Evolutionary conservation across 345 rosid genomes (phyloP).

Genomic region (Arabidopsis suecica): DNA sequence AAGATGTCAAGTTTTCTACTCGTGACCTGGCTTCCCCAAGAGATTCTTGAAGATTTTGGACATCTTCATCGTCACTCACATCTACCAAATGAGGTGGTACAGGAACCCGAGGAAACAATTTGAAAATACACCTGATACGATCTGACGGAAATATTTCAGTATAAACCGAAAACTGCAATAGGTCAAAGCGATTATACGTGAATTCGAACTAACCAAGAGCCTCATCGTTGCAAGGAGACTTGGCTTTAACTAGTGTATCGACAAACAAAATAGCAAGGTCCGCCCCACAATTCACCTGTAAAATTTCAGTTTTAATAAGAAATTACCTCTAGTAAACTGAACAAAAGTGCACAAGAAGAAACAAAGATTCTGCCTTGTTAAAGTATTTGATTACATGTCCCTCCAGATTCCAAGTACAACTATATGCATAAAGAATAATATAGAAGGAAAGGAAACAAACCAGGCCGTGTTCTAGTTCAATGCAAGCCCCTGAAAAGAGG

Average conservation of each 20-base stretch:
- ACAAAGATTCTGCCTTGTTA: neutral
- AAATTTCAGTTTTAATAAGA: neutral
- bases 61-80: constrained; percentile 65
- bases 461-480: constrained; percentile 77
- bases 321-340: neutral
- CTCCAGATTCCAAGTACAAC: constrained; percentile 16
- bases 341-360: neutral
- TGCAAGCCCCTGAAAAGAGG: constrained; percentile 81
- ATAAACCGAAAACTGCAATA: constrained; percentile 14
- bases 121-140: constrained; percentile 75
- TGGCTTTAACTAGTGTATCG: constrained; percentile 79
- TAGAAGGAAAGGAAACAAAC: constrained; percentile 52
- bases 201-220: constrained; percentile 68
- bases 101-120: constrained; percentile 79
- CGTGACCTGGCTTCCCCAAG: constrained; percentile 87
- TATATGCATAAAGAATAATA: neutral
- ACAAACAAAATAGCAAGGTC: constrained; percentile 81
- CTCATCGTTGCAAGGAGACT: constrained; percentile 65
- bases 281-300: constrained; percentile 90
- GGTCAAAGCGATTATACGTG: neutral
- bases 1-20: constrained; percentile 79
- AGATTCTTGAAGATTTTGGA: constrained; percentile 79
- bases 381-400: neutral
- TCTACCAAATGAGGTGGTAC: constrained; percentile 69
- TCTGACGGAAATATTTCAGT: constrained; percentile 58